phyloP scores from a whole-genome alignment of 371 early-diverging fungal species.

The Mucor indicus region DNA sequence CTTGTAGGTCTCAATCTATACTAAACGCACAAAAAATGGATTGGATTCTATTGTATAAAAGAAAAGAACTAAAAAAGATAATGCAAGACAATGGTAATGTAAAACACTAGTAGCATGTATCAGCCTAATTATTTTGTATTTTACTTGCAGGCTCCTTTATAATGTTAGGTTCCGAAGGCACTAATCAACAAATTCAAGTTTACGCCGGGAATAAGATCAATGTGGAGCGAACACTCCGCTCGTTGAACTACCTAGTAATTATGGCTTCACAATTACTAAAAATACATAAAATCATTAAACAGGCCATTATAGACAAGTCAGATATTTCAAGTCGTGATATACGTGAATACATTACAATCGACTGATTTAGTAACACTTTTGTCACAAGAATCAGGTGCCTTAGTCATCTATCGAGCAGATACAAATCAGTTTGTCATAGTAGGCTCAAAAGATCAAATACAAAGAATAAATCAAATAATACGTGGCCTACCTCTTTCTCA shows the following conservation, averaged over 20 bases:
- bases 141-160: constrained; percentile 9
- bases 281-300: too few relatives aligned
- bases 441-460: constrained; percentile 48
- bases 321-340: constrained; percentile 31
- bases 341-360: constrained; percentile 18
- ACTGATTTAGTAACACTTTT: constrained; percentile 27
- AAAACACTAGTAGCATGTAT: background rate
- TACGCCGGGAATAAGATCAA: constrained; percentile 70
- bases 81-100: constrained; percentile 24
- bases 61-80: constrained; percentile 16
- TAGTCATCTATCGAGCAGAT: constrained; percentile 34
- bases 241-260: constrained; percentile 68
- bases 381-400: constrained; percentile 42
- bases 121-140: background rate
- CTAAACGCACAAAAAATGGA: constrained; percentile 25
- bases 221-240: constrained; percentile 72
- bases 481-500: constrained; percentile 10
- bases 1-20: constrained; percentile 24
- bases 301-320: constrained; percentile 20
- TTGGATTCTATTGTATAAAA: constrained; percentile 21
- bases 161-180: constrained; percentile 27
- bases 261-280: too few relatives aligned
- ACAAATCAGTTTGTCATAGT: constrained; percentile 46
- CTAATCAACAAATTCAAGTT: constrained; percentile 49
- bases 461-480: constrained; percentile 33